A percentile compares a stretch with the other conserved stretches of the same genome.
phyloP scores from a whole-genome alignment of 306 rosid species.

The Pterocarpus santalinus region DNA sequence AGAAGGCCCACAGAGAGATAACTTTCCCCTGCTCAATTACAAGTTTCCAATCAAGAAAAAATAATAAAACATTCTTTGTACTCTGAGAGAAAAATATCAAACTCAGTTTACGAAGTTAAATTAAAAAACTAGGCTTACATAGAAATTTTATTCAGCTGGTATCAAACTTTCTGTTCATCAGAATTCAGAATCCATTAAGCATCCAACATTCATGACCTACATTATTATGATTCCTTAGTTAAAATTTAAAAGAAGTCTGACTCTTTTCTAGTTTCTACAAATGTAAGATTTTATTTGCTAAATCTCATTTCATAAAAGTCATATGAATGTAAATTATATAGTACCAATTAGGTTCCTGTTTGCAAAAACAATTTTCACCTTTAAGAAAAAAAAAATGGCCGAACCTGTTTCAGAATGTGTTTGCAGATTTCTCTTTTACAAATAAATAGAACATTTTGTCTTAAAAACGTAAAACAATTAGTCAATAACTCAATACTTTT shows the following conservation, averaged over 20 bases:
- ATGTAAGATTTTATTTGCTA: conserved; percentile 10
- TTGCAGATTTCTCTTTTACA: conserved; percentile 12
- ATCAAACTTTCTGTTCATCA: conserved; percentile 35
- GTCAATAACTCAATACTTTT: background rate
- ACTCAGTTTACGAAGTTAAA: background rate
- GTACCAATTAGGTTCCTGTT: background rate
- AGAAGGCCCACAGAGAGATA: conserved; percentile 24
- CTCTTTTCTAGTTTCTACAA: background rate
- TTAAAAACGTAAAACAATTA: background rate
- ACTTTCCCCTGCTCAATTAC: conserved; percentile 4
- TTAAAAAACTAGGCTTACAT: conserved; percentile 7
- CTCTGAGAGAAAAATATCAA: conserved; percentile 17
- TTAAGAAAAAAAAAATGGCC: background rate
- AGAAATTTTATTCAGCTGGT: conserved; percentile 33
- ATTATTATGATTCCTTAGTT: conserved; percentile 9
- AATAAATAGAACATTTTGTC: too few relatives aligned
- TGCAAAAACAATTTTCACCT: conserved; percentile 2
- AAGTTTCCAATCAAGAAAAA: conserved; percentile 16
- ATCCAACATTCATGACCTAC: conserved; percentile 13
- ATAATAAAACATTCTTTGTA: background rate
- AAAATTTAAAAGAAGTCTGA: conserved; percentile 15
- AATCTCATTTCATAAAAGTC: conserved; percentile 27
- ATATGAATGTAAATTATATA: conserved; percentile 17
- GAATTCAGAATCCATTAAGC: background rate
- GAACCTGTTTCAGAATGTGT: conserved; percentile 23